These are phyloP conservation scores for Mucor velutinosus DNA, from an alignment of 371 early-diverging fungal species.

Conservation along the genomic window DNA sequence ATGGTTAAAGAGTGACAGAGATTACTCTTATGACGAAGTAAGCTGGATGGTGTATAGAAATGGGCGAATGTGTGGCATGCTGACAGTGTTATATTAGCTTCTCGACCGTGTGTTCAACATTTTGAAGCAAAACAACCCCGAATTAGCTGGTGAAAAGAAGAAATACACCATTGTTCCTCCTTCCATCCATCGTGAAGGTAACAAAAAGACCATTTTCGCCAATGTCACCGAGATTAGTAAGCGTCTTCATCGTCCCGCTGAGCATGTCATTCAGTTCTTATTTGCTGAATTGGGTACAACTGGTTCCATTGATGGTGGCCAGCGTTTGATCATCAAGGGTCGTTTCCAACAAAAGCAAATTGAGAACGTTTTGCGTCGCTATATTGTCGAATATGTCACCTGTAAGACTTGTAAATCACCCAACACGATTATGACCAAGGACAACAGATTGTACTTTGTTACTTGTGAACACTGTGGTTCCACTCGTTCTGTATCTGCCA, in stretches of 20 bases:
- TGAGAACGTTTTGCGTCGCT: conserved; percentile 97
- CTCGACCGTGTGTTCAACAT: conserved; percentile 90
- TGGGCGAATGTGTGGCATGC: not conserved
- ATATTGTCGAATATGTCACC: conserved; percentile 99
- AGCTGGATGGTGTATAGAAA: not conserved
- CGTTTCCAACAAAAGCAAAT: conserved; percentile 99
- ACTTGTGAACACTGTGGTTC: conserved; percentile 99
- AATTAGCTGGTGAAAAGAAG: conserved; percentile 90
- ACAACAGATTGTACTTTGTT: conserved; percentile 97
- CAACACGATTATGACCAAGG: conserved; percentile 96
- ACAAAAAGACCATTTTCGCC: conserved; percentile 95
- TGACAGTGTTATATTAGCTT: conserved; percentile 54
- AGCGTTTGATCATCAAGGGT: conserved; percentile 97
- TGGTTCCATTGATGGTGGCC: conserved; percentile 95
- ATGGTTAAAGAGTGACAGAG: conserved; percentile 90
- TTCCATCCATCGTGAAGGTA: conserved; percentile 90
- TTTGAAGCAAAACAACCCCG: conserved; percentile 94
- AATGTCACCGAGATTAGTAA: conserved; percentile 94
- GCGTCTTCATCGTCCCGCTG: conserved; percentile 93
- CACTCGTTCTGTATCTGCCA: conserved; percentile 95
- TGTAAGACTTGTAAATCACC: conserved; percentile 99
- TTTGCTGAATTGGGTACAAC: conserved; percentile 98
- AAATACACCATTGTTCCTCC: conserved; percentile 95
- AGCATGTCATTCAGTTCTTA: conserved; percentile 98
- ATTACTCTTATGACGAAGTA: conserved; percentile 93